Evolutionary conservation across 495 filamentous ascomycete genomes (phyloP).

Genomic region (Pseudotulostoma volvatum): DNA sequence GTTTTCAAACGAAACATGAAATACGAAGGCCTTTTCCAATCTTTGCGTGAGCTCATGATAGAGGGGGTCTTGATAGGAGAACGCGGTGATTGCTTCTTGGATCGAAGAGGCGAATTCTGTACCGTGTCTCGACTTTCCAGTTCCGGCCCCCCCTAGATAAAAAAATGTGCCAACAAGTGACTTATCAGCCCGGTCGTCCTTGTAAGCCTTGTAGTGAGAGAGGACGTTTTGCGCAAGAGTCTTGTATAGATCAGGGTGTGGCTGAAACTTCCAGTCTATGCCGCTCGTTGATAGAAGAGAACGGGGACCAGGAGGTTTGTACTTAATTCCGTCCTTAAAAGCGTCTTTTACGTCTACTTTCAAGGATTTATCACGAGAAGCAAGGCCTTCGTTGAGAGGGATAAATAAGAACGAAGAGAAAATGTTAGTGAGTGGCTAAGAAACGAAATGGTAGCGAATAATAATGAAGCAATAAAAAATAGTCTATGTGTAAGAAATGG

Average conservation of each 20-base stretch:
- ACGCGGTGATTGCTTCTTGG: not conserved
- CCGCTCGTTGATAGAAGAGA: not conserved
- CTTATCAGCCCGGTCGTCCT: not conserved
- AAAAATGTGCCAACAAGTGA: not conserved
- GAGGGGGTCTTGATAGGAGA: not conserved
- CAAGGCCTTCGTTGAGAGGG: not conserved
- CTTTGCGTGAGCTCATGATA: not conserved
- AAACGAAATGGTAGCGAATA: not conserved
- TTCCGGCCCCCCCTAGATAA: not conserved
- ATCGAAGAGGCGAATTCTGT: not conserved
- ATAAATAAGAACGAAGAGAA: not conserved
- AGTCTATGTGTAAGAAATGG: not conserved
- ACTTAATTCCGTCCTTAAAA: not conserved
- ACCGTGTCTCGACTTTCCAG: not conserved
- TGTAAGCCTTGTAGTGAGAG: not conserved
- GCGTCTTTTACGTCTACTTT: not conserved
- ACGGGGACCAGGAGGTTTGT: not conserved
- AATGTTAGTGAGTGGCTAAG: not conserved
- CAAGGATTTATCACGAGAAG: not conserved
- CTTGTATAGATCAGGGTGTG: not conserved
- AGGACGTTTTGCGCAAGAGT: not conserved
- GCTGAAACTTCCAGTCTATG: not conserved
- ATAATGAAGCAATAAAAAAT: not conserved
- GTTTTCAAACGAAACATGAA: not conserved
- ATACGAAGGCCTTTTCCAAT: not conserved